phyloP scores from a whole-genome alignment of 2,329 filamentous ascomycete species.

The Aspergillus viridinutans region DNA sequence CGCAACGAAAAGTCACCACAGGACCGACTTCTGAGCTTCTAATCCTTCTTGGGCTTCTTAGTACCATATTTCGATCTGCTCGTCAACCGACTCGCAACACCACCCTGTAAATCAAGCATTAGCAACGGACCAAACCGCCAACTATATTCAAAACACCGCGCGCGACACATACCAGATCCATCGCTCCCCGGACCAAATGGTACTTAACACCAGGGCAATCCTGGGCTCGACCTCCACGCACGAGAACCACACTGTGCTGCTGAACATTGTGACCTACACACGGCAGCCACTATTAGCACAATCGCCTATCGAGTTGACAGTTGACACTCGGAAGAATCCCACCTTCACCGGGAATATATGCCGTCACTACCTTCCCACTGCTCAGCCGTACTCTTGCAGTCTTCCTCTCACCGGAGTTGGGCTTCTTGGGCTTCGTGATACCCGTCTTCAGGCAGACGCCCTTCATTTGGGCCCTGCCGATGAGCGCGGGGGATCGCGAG shows the following conservation, averaged over 20 bases:
- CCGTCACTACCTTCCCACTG: conserved; percentile 79
- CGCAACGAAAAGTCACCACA: neutral
- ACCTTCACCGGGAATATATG: conserved; percentile 94
- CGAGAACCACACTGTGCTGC: conserved; percentile 95
- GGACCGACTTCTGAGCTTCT: conserved; percentile 5
- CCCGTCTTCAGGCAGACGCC: conserved; percentile 94
- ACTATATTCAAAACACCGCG: neutral
- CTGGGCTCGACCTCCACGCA: conserved; percentile 87
- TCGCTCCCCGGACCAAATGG: conserved; percentile 81
- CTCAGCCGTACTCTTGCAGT: conserved; percentile 87
- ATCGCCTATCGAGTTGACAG: neutral
- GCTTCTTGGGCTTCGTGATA: conserved; percentile 94
- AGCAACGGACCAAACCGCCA: conserved; percentile 14
- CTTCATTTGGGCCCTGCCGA: conserved; percentile 75
- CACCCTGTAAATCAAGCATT: conserved; percentile 58
- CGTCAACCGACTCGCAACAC: conserved; percentile 77
- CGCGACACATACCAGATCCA: conserved; percentile 78
- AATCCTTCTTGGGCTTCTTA: conserved; percentile 91
- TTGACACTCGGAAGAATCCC: conserved; percentile 15
- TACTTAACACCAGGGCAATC: conserved; percentile 99
- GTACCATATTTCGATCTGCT: conserved; percentile 96
- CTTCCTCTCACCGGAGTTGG: conserved; percentile 96
- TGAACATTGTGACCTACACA: conserved; percentile 85
- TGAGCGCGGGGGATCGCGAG: conserved; percentile 79
- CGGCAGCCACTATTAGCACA: neutral